Percentiles rank a stretch among this genome's conserved stretches.
Evolutionary conservation across 2,329 filamentous ascomycete genomes (phyloP).

Genomic region (Alternaria tenuissima): DNA sequence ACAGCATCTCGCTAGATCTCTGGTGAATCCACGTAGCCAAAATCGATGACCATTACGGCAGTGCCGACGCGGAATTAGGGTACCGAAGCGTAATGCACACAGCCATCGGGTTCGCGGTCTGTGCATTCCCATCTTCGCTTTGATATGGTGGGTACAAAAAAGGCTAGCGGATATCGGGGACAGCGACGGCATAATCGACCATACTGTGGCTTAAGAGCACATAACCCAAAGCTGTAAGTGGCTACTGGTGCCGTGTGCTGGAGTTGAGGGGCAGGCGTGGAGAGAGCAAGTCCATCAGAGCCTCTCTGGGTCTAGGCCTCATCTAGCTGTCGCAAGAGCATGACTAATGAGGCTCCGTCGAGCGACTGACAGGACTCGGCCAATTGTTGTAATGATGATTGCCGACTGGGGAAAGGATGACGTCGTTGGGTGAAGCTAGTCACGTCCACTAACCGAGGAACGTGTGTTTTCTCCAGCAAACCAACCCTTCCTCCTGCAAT

Average conservation of each 20-base stretch:
- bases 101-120: neutral
- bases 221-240: neutral
- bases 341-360: constrained; percentile 14
- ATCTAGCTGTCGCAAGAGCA: neutral
- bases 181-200: neutral
- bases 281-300: neutral
- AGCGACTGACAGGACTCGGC: constrained; percentile 5
- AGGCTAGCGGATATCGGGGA: neutral
- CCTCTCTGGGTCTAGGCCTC: constrained; percentile 2
- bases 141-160: neutral
- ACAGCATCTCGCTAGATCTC: neutral
- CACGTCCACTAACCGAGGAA: constrained; percentile 18
- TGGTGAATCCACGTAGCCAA: neutral
- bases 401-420: constrained; percentile 11
- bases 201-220: neutral
- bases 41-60: neutral
- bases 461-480: constrained; percentile 16
- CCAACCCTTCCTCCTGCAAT: constrained; percentile 7
- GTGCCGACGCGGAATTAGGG: neutral
- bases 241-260: neutral
- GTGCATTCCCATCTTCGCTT: neutral
- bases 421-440: constrained; percentile 17
- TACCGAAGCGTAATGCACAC: neutral
- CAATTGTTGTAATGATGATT: constrained; percentile 20
- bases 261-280: neutral